Base-by-base conservation (phyloP, 495 filamentous ascomycete genomes). In the Lasiosphaeria miniovina region DNA sequence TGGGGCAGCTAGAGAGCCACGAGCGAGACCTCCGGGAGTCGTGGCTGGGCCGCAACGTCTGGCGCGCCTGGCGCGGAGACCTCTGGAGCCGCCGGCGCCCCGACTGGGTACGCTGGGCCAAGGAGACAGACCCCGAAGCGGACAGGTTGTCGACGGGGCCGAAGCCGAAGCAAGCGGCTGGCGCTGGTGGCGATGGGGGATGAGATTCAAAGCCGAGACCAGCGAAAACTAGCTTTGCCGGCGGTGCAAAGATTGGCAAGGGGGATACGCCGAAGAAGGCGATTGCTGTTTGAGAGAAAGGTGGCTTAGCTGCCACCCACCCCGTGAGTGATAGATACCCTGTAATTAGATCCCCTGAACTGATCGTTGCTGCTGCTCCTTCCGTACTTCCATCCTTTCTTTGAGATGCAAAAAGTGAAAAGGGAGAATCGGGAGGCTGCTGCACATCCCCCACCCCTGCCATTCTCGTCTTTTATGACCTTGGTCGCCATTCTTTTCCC, bases 41-140 rank as follows among this genome's bases (percentile, higher is more conserved):
- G 0, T 88, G 83, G 63, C 78, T 88, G 32, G 94, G 94, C 3
- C 77, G 92, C 6, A 88, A 86, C 3, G 90, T 96, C 10, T 97
- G 91, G 93, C 78, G 87, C 55, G 90, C 94, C 61, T 98, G 94
- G 95, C 84, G 81, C 55, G 91, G 96, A 76, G 94, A 98, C 73
- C 67, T 93, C 31, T 98, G 77, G 76, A 67, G 63, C 63, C 75
- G 85, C 50, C 77, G 84, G 52, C 74, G 85, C 43, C 77, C 74
- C 24, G 88, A 92, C 40, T 95, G 90, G 90, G 80, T 86, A 34
- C 72, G 75, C 24, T 85, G 84, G 72, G 87, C 85, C 14, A 90
- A 88, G 75, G 84, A 77, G 51, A 59, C 73, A 9, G 74, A 77
- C 55, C 63, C 70, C 0, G 71, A 71, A 59, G 61, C 59, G 14